phyloP scores from a whole-genome alignment of 2,329 filamentous ascomycete genomes.

The Rhynchosporium agropyri region DNA sequence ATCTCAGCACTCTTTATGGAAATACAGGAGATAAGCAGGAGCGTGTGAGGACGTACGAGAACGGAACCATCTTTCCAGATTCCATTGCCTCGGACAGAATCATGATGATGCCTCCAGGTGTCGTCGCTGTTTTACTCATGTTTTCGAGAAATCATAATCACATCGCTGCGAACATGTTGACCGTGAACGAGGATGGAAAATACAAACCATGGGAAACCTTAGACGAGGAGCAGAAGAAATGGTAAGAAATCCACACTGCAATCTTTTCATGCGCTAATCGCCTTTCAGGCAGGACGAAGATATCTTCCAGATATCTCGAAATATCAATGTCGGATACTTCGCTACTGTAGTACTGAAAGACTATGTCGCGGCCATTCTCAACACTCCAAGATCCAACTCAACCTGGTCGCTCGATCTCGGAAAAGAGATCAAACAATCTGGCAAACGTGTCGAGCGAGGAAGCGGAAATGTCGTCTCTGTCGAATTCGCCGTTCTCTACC shows the following conservation, averaged over 20 bases:
- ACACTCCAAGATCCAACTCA: slow-evolving; percentile 49
- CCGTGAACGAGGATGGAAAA: slow-evolving; percentile 49
- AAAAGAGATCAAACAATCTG: slow-evolving; percentile 48
- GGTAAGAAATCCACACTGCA: slow-evolving; percentile 40
- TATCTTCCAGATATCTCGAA: slow-evolving; percentile 50
- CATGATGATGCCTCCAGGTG: slow-evolving; percentile 52
- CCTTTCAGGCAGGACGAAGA: slow-evolving; percentile 50
- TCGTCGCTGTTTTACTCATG: slow-evolving; percentile 47
- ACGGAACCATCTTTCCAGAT: slow-evolving; percentile 49
- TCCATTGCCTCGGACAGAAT: slow-evolving; percentile 50
- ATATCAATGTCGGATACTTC: slow-evolving; percentile 53
- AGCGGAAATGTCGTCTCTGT: slow-evolving; percentile 50
- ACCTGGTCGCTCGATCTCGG: slow-evolving; percentile 50
- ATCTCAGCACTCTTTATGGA: slow-evolving; percentile 50
- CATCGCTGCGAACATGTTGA: slow-evolving; percentile 46
- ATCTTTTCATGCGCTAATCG: not conserved
- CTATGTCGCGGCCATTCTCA: slow-evolving; percentile 50
- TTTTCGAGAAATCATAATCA: slow-evolving; percentile 51
- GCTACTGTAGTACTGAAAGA: slow-evolving; percentile 50
- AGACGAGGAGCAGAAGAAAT: slow-evolving; percentile 43
- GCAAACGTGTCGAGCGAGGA: slow-evolving; percentile 47
- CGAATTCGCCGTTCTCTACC: slow-evolving; percentile 51
- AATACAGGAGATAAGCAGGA: slow-evolving; percentile 48
- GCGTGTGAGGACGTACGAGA: slow-evolving; percentile 48
- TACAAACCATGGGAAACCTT: slow-evolving; percentile 47